phyloP scores from a whole-genome alignment of 257 asterid species.

The Nicotiana otophora region DNA sequence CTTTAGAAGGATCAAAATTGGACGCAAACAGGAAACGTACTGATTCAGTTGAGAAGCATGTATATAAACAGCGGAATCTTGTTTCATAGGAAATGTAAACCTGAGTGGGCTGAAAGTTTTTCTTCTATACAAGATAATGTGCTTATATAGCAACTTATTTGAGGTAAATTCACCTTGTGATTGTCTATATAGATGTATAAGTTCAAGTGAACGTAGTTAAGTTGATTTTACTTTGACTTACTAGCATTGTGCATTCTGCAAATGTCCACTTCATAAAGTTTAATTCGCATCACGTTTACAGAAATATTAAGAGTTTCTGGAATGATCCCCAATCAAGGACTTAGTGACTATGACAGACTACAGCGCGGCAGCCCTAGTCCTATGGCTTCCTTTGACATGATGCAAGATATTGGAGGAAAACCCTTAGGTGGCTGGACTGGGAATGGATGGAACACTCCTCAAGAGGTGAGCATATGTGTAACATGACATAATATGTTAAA shows the following conservation, averaged over 20 bases:
- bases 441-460: slow-evolving; percentile 17
- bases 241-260: background rate
- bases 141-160: background rate
- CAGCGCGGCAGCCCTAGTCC: slow-evolving; percentile 68
- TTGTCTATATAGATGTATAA: background rate
- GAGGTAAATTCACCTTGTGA: background rate
- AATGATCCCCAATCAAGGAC: slow-evolving; percentile 49
- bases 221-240: background rate
- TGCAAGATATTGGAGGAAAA: slow-evolving; percentile 49
- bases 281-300: slow-evolving; percentile 28
- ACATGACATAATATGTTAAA: background rate
- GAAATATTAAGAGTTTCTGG: slow-evolving; percentile 64
- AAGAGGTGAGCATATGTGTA: background rate
- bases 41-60: background rate
- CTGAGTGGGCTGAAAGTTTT: background rate
- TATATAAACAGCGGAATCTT: background rate
- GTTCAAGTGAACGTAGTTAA: too few species aligned
- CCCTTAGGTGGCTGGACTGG: slow-evolving; percentile 35
- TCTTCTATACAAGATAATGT: background rate
- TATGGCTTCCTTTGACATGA: slow-evolving; percentile 44
- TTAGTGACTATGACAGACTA: slow-evolving; percentile 49
- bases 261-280: background rate
- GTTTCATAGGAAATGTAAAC: background rate
- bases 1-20: background rate
- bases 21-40: background rate